Percentiles rank a stretch among this genome's conserved stretches.
Conservation (phyloP, 257 asterid species). For the Anisodus tanguticus region DNA sequence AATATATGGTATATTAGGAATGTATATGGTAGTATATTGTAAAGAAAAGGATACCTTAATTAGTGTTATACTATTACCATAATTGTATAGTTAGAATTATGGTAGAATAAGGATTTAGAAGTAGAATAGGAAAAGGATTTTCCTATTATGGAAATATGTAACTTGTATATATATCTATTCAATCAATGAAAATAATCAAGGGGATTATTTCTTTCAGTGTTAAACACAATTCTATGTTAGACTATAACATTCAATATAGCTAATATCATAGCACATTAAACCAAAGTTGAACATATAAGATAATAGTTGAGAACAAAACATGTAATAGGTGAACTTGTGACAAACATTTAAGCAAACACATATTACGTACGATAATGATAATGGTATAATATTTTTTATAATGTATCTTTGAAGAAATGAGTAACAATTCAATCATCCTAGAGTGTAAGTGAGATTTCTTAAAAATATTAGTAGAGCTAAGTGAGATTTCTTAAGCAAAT, state of each 20-base stretch:
- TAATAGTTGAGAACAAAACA: not conserved
- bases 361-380: not conserved
- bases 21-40: too few species aligned
- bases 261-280: not conserved
- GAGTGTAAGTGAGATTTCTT: not conserved
- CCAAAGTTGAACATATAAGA: not conserved
- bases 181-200: too few species aligned
- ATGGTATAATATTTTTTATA: not conserved
- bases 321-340: not conserved
- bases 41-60: too few species aligned
- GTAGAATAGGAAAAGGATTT: too few species aligned
- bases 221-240: constrained; percentile 1
- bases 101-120: too few species aligned
- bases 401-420: not conserved
- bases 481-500: not conserved
- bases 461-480: not conserved
- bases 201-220: too few species aligned
- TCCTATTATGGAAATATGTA: too few species aligned
- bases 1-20: too few species aligned
- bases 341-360: not conserved
- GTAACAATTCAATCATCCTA: not conserved
- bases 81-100: too few species aligned
- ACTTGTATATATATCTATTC: too few species aligned
- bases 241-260: not conserved
- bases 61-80: too few species aligned